phyloP scores from a whole-genome alignment of 2,329 filamentous ascomycete genomes.

The Trichophyton equinum region DNA sequence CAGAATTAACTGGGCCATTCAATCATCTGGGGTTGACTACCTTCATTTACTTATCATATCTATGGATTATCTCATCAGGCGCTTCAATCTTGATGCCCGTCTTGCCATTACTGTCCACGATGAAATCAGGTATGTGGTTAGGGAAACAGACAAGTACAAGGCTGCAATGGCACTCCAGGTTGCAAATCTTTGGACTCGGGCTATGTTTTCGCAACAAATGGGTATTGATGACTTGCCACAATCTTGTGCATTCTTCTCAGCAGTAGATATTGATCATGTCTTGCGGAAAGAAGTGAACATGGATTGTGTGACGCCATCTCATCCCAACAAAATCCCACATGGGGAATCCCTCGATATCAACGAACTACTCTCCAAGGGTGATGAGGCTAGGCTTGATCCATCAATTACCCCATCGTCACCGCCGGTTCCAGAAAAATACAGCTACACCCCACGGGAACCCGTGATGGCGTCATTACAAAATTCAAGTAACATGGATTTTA shows the following conservation, averaged over 20 bases:
- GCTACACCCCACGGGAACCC: conserved; percentile 58
- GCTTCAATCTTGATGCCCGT: conserved; percentile 73
- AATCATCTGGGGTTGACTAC: conserved; percentile 94
- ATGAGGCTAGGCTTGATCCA: conserved; percentile 56
- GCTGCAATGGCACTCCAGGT: conserved; percentile 88
- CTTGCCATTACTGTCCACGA: conserved; percentile 92
- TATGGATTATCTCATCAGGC: conserved; percentile 86
- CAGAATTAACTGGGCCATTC: conserved; percentile 98
- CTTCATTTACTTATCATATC: conserved; percentile 81
- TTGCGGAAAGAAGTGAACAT: conserved; percentile 97
- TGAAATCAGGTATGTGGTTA: conserved; percentile 88
- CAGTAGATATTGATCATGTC: conserved; percentile 87
- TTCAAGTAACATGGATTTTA: conserved; percentile 46
- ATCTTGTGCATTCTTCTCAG: conserved; percentile 87
- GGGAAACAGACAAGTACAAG: conserved; percentile 71
- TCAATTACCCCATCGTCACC: conserved; percentile 44
- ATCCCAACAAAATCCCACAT: conserved; percentile 61
- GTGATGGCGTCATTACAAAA: conserved; percentile 64
- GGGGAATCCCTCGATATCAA: conserved; percentile 80
- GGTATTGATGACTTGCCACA: conserved; percentile 93
- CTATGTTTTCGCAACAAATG: conserved; percentile 95
- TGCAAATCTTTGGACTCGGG: conserved; percentile 89
- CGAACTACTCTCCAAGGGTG: conserved; percentile 61
- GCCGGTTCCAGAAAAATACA: conserved; percentile 49
- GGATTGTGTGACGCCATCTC: conserved; percentile 87